Evolutionary conservation across 805 yeast genomes (phyloP).

Genomic region (Vanderwaltozyma verrucispora): DNA sequence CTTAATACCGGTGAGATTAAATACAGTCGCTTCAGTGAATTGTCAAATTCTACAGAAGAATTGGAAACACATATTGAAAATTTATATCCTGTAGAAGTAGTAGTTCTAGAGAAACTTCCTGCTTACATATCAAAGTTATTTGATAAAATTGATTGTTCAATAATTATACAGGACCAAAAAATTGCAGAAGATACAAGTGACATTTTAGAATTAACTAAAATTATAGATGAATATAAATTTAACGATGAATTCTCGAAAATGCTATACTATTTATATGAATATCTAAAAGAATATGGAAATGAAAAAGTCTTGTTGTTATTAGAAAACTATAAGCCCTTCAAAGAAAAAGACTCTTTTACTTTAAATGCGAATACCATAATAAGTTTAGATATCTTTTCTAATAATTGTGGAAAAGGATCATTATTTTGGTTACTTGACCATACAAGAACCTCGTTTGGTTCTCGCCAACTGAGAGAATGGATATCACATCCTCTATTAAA

Average conservation of each 20-base stretch:
- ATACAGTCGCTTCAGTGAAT: slow-evolving; percentile 61
- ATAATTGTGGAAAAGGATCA: slow-evolving; percentile 50
- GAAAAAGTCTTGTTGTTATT: slow-evolving; percentile 43
- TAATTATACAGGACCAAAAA: neutral
- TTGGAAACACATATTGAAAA: slow-evolving; percentile 67
- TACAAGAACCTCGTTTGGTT: slow-evolving; percentile 71
- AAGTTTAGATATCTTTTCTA: slow-evolving; percentile 70
- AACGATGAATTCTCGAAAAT: neutral
- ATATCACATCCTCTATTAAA: slow-evolving; percentile 58
- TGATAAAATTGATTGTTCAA: slow-evolving; percentile 6
- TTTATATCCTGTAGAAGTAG: slow-evolving; percentile 66
- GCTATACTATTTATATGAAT: slow-evolving; percentile 36
- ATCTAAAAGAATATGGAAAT: slow-evolving; percentile 55
- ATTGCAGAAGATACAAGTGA: slow-evolving; percentile 5
- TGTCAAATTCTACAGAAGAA: slow-evolving; percentile 38
- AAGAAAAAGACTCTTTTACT: slow-evolving; percentile 35
- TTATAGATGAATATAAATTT: neutral
- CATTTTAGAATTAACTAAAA: too few species aligned
- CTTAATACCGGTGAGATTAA: slow-evolving; percentile 72
- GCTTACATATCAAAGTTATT: slow-evolving; percentile 29
- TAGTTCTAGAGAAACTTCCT: slow-evolving; percentile 22
- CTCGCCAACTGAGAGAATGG: slow-evolving; percentile 61
- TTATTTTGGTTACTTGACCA: slow-evolving; percentile 72
- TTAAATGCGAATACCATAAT: slow-evolving; percentile 55
- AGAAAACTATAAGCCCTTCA: slow-evolving; percentile 43